These are phyloP conservation scores for Aspergillus awamori DNA, from an alignment of 2,329 filamentous ascomycete genomes.

Conservation along the genomic window DNA sequence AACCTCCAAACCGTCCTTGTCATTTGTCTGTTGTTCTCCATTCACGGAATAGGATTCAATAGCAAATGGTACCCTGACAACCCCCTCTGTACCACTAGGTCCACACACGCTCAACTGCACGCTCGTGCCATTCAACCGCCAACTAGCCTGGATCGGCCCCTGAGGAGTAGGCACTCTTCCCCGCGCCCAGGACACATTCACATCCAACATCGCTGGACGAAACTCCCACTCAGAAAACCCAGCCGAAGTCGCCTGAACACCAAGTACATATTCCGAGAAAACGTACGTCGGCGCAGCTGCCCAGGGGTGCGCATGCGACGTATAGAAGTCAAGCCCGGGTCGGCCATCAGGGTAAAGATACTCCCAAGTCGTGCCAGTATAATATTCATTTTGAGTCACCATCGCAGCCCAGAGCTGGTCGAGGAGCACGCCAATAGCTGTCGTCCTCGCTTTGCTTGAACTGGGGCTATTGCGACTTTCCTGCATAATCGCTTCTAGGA, in stretches of 20 bases:
- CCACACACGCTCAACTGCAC: slow-evolving; percentile 1
- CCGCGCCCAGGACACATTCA: slow-evolving; percentile 3
- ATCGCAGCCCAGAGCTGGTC: slow-evolving; percentile 48
- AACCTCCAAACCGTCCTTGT: background rate
- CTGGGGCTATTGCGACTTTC: background rate
- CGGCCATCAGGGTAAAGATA: slow-evolving; percentile 45
- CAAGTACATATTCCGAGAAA: slow-evolving; percentile 36
- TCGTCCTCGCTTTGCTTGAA: slow-evolving; percentile 27
- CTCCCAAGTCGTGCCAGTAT: slow-evolving; percentile 50
- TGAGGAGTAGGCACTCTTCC: slow-evolving; percentile 10
- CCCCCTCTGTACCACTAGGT: background rate
- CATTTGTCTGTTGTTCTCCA: background rate
- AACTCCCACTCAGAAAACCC: slow-evolving; percentile 10
- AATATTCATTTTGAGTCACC: slow-evolving; percentile 40
- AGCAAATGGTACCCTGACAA: background rate
- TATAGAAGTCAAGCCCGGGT: slow-evolving; percentile 49
- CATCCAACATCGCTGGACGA: slow-evolving; percentile 5
- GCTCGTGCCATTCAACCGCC: background rate
- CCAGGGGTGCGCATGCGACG: slow-evolving; percentile 50
- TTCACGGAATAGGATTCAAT: background rate
- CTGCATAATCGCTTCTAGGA: slow-evolving; percentile 43
- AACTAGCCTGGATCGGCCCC: slow-evolving; percentile 7
- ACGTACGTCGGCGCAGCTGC: slow-evolving; percentile 51
- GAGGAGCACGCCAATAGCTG: slow-evolving; percentile 35
- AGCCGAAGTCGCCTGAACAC: slow-evolving; percentile 3